Evolutionary conservation across 805 yeast species (phyloP).

Genomic region (Yarrowia sp.): DNA sequence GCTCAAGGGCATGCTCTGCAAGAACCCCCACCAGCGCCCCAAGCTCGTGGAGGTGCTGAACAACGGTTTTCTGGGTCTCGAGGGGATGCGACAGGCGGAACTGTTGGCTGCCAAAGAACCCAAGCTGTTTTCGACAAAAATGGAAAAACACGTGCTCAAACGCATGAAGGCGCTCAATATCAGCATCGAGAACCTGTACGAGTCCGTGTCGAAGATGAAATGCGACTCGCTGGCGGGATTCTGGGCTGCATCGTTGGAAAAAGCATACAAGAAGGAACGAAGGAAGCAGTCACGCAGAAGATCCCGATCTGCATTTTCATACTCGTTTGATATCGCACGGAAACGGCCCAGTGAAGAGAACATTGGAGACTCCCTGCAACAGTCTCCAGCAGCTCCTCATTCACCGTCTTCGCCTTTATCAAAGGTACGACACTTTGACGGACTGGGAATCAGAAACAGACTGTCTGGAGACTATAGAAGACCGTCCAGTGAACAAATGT

Average conservation of each 20-base stretch:
- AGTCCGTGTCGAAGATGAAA: slow-evolving; percentile 62
- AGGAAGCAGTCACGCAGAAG: slow-evolving; percentile 20
- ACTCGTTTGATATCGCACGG: slow-evolving; percentile 9
- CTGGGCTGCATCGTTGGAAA: slow-evolving; percentile 71
- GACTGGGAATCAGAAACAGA: slow-evolving; percentile 33
- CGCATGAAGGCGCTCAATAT: slow-evolving; percentile 66
- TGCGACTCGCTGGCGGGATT: slow-evolving; percentile 77
- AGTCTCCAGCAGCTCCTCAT: not conserved
- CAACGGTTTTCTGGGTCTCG: slow-evolving; percentile 59
- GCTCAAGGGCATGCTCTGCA: slow-evolving; percentile 62
- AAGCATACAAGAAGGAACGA: slow-evolving; percentile 49
- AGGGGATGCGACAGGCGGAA: slow-evolving; percentile 55
- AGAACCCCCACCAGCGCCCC: slow-evolving; percentile 72
- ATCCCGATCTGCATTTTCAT: slow-evolving; percentile 1
- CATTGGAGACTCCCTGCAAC: slow-evolving; percentile 12
- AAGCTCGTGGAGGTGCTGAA: slow-evolving; percentile 58
- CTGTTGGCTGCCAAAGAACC: slow-evolving; percentile 50
- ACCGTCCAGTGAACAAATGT: slow-evolving; percentile 34
- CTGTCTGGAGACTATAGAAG: slow-evolving; percentile 29
- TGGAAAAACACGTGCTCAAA: slow-evolving; percentile 69
- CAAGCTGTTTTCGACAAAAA: slow-evolving; percentile 61
- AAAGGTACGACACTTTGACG: slow-evolving; percentile 6
- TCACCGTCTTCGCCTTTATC: slow-evolving; percentile 23
- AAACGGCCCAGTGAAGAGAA: slow-evolving; percentile 18
- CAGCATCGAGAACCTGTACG: slow-evolving; percentile 64